Evolutionary conservation across 2,329 filamentous ascomycete genomes (phyloP), one percentile per base, ranked within the genome.

Genomic region (Harringtonia aguacate): DNA sequence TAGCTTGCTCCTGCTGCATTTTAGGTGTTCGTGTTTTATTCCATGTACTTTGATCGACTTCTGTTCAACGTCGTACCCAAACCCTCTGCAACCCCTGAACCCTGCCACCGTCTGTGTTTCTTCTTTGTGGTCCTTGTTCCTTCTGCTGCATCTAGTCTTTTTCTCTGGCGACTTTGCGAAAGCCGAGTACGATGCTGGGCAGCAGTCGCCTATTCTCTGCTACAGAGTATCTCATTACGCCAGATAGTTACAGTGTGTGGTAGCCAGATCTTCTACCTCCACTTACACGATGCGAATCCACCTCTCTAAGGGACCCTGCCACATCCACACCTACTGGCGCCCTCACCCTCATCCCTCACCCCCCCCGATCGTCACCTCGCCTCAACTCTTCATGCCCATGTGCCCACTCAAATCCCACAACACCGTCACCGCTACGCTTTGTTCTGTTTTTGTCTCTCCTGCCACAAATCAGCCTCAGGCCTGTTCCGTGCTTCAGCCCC

Each of bases 1-100:
- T n/a, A n/a, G n/a, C n/a, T n/a, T n/a, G n/a, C n/a, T n/a, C n/a
- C n/a, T n/a, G n/a, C 10, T 27, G 7, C 24, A 27, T 27, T 27
- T 27, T 27, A 27, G 6, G 24, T 27, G 1, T 36, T 36, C n/a
- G n/a, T 36, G n/a, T 36, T 36, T 36, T 21, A 31, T 21, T 40
- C 21, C 27, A 31, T 24, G 35, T 22, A 15, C 35, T 30, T 17
- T 17, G 10, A n/a, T 29, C 15, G 30, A 18, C 29, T 20, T 41
- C 14, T 36, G 39, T 41, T 36, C 31, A 35, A 41, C 33, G 39
- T 41, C 21, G 39, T 36, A 41, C 39, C n/a, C 33, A 35, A 34
- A 12, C 7, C n/a, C n/a, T n/a, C n/a, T n/a, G n/a, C n/a, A n/a
- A n/a, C n/a, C 29, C 18, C 38, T 17, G 24, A 27, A 6, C 18